These are phyloP conservation scores for Saccharomyces hybrid DNA, from an alignment of 1,139 yeast genomes.

Conservation along the genomic window DNA sequence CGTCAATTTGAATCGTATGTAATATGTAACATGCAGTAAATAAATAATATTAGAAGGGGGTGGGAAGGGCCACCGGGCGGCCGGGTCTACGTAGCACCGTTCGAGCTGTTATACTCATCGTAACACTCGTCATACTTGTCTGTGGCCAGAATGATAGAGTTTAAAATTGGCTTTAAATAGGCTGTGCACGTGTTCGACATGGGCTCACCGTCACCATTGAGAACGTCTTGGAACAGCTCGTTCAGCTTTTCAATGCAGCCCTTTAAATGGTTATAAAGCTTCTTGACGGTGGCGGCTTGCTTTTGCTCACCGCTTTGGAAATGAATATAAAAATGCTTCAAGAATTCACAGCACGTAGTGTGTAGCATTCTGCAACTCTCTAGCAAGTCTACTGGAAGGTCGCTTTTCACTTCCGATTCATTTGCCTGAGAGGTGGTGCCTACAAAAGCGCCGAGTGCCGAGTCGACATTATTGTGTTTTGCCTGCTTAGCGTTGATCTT, in stretches of 20 bases:
- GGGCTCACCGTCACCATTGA: slow-evolving; percentile 24
- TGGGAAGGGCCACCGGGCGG: too few relatives aligned
- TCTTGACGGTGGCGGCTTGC: slow-evolving; percentile 40
- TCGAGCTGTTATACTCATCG: background rate
- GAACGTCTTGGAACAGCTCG: slow-evolving; percentile 24
- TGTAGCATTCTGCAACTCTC: slow-evolving; percentile 46
- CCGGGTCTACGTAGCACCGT: background rate
- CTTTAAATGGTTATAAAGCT: slow-evolving; percentile 40
- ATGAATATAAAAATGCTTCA: slow-evolving; percentile 63
- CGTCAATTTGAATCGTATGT: background rate
- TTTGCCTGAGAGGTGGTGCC: slow-evolving; percentile 14
- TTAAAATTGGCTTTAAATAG: slow-evolving; percentile 23
- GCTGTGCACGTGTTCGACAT: slow-evolving; percentile 22
- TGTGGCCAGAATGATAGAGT: slow-evolving; percentile 25
- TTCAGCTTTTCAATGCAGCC: slow-evolving; percentile 33
- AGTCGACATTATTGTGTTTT: slow-evolving; percentile 36
- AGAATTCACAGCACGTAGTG: slow-evolving; percentile 60
- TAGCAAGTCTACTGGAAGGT: slow-evolving; percentile 27
- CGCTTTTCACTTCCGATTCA: slow-evolving; percentile 23
- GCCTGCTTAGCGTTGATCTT: slow-evolving; percentile 50
- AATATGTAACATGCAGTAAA: background rate
- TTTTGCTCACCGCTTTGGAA: slow-evolving; percentile 51
- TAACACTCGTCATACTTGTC: slow-evolving; percentile 19
- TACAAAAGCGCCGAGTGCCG: slow-evolving; percentile 22
- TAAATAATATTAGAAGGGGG: background rate